Conservation (phyloP, 805 yeast species). For the Candida sphagnicola region DNA sequence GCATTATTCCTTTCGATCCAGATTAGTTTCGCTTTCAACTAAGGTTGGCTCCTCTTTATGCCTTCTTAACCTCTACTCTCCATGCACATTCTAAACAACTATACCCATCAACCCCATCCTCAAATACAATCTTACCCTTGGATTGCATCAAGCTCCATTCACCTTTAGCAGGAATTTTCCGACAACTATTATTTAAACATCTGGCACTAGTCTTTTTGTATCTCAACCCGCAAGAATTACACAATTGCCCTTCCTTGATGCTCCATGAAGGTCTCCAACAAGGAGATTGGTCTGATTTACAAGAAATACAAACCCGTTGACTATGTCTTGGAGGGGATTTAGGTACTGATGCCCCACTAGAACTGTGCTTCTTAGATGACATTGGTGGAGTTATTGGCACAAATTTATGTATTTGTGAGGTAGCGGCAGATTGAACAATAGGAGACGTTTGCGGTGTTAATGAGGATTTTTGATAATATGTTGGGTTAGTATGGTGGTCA, state of each 20-base stretch:
- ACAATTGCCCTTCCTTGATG: conserved; percentile 83
- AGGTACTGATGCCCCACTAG: conserved; percentile 25
- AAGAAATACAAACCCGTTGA: conserved; percentile 75
- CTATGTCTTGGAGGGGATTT: conserved; percentile 30
- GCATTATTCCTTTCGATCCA: no score
- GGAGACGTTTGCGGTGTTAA: conserved; percentile 9
- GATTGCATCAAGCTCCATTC: conserved; percentile 88
- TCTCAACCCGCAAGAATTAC: conserved; percentile 94
- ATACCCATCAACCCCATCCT: conserved; percentile 37
- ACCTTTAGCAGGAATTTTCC: conserved; percentile 92
- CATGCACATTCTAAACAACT: conserved; percentile 41
- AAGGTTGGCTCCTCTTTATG: neutral
- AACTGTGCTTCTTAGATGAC: conserved; percentile 21
- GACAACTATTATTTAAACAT: conserved; percentile 71
- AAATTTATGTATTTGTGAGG: conserved; percentile 19
- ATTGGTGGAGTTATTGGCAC: conserved; percentile 42
- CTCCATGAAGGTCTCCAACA: conserved; percentile 99
- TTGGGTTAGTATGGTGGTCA: conserved; percentile 3
- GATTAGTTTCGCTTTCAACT: no score
- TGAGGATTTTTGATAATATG: conserved; percentile 8
- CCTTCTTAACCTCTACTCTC: conserved; percentile 36
- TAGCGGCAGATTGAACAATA: conserved; percentile 4
- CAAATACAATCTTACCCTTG: conserved; percentile 48
- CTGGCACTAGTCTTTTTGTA: conserved; percentile 93
- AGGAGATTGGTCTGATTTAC: conserved; percentile 88